Evolutionary conservation across 2,329 filamentous ascomycete species (phyloP).

Genomic region (Pseudocercospora macadamiae): DNA sequence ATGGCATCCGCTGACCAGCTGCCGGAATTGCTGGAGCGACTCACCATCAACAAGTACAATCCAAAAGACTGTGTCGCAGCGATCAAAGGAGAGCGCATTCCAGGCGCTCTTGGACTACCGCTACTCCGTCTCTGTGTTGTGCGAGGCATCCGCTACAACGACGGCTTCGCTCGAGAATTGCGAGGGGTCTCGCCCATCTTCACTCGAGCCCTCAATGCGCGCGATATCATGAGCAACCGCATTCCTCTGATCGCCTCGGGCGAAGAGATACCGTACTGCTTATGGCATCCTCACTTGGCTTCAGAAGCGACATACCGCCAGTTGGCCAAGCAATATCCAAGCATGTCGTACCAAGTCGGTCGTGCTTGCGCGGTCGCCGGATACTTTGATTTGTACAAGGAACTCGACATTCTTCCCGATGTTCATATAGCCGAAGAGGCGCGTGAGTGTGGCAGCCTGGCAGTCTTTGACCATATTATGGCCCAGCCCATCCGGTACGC

Average conservation of each 20-base stretch:
- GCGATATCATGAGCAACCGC: slow-evolving; percentile 43
- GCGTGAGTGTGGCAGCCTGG: slow-evolving; percentile 32
- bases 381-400: slow-evolving; percentile 41
- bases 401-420: slow-evolving; percentile 46
- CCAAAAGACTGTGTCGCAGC: slow-evolving; percentile 2
- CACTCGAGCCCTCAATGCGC: slow-evolving; percentile 38
- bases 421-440: slow-evolving; percentile 48
- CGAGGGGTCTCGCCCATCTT: slow-evolving; percentile 16
- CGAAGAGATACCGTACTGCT: slow-evolving; percentile 43
- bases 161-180: slow-evolving; percentile 23
- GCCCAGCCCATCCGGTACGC: slow-evolving; percentile 10
- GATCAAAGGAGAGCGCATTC: slow-evolving; percentile 5
- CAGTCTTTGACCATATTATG: slow-evolving; percentile 36
- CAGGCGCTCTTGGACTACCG: slow-evolving; percentile 1
- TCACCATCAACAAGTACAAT: neutral
- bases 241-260: slow-evolving; percentile 37
- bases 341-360: slow-evolving; percentile 43
- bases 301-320: slow-evolving; percentile 42
- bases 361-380: slow-evolving; percentile 47
- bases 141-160: slow-evolving; percentile 25
- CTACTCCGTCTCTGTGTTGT: slow-evolving; percentile 13
- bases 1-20: neutral
- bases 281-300: slow-evolving; percentile 47
- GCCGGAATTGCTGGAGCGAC: neutral
- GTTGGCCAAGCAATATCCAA: slow-evolving; percentile 38